These are phyloP conservation scores for Sesbania bispinosa DNA, from an alignment of 306 rosid genomes.

Conservation along the genomic window DNA sequence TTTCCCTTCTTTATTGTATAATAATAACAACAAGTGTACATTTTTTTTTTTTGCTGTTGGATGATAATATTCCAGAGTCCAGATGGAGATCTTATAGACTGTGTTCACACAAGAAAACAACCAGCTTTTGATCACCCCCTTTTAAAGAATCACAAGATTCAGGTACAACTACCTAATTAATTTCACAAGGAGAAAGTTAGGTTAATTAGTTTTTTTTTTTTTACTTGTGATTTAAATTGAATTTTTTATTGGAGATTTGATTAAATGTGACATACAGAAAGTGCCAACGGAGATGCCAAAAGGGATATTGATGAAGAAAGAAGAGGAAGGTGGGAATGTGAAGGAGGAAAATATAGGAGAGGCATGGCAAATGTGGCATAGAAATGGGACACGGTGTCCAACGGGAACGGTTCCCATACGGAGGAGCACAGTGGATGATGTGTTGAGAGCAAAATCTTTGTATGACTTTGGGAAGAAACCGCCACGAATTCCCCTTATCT, in stretches of 20 bases:
- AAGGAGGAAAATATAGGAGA: neutral
- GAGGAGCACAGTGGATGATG: conserved; percentile 52
- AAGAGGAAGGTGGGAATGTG: neutral
- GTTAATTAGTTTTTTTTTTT: neutral
- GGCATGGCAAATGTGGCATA: conserved; percentile 76
- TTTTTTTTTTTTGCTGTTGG: neutral
- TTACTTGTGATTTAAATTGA: no score
- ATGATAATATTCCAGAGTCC: conserved; percentile 55
- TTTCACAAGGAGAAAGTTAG: no score
- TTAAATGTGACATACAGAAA: conserved; percentile 49
- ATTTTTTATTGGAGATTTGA: neutral
- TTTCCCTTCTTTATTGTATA: neutral
- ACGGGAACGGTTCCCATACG: conserved; percentile 75
- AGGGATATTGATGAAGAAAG: conserved; percentile 11
- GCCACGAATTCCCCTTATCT: neutral
- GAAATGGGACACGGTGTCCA: conserved; percentile 75
- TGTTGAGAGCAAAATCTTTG: conserved; percentile 71
- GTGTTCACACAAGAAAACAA: conserved; percentile 53
- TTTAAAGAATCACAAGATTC: conserved; percentile 60
- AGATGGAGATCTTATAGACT: conserved; percentile 55
- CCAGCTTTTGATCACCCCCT: conserved; percentile 58
- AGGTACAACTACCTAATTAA: conserved; percentile 31
- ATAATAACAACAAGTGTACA: no score
- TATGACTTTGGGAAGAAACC: conserved; percentile 75
- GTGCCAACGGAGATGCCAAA: conserved; percentile 57